Base-by-base conservation (phyloP, 805 yeast species). In the Yarrowia phangngaensis region DNA sequence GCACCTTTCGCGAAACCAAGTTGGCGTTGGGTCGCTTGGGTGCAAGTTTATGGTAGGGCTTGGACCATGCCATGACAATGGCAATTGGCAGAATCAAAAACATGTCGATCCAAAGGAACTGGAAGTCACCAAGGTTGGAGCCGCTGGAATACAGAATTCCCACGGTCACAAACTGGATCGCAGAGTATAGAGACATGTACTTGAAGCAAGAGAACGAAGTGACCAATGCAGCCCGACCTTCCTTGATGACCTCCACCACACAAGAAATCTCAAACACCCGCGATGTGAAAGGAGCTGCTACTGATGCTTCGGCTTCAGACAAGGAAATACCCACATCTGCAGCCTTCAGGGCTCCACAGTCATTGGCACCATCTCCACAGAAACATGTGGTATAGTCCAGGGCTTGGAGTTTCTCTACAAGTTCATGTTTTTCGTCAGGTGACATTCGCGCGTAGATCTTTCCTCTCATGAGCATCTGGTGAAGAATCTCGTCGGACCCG, bases 351-450 rank as follows among this genome's bases (percentile, higher is more conserved):
- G 99, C 99, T 56, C 98, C 98, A 67, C 97, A 92, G 62, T 92
- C 99, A 65, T 92, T 92, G 5, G 99, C 99, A 55, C 99, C 99
- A 68, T 92, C 99, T 27, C 99, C 99, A 67, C 97, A 92, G 65
- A 92, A 92, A 2, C 97, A 95, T 38, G 87, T 95, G 0, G 95
- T 86, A 62, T 90, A 90, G 59, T 89, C 96, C 15, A 92, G 61
- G 16, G 71, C 73, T 63, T 88, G 95, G 11, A 92, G 68, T 61
- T 83, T 86, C 58, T 84, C 89, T 26, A 92, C 96, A 38, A 92
- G 70, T 65, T 92, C 98, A 64, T 92, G 96, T 61, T 92, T 92
- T 64, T 92, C 99, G 65, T 94, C 98, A 0, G 99, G 99, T 0
- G 97, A 89, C 99, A 92, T 92, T 55, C 99, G 73, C 0, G 99